These are phyloP conservation scores for Spergularia azorica DNA, from an alignment of 179 eudicot species.

Conservation along the genomic window DNA sequence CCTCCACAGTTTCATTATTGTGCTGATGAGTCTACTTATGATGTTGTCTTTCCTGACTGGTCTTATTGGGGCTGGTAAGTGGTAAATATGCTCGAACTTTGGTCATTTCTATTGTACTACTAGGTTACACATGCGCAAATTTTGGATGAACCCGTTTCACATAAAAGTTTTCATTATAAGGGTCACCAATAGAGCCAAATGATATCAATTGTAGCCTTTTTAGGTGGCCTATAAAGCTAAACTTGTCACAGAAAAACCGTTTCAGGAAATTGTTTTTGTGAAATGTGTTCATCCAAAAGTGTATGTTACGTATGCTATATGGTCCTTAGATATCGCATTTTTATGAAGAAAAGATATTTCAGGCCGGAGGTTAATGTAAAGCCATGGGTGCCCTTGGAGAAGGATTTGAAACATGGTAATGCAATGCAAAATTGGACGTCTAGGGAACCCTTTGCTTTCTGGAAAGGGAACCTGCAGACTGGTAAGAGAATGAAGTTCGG, in stretches of 20 bases:
- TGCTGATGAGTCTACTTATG: constrained; percentile 42
- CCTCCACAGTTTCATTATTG: constrained; percentile 63
- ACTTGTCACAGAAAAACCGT: no score
- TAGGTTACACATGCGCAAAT: no score
- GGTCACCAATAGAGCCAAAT: no score
- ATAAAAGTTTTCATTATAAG: no score
- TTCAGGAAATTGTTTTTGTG: no score
- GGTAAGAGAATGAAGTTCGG: constrained; percentile 34
- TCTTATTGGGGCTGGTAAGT: constrained; percentile 75
- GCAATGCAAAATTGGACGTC: constrained; percentile 38
- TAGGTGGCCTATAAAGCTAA: no score
- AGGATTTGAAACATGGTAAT: constrained; percentile 48
- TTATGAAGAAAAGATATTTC: neutral
- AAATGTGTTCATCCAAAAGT: no score
- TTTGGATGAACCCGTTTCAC: no score
- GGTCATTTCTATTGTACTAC: neutral
- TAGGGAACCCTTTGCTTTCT: constrained; percentile 54
- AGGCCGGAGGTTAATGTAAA: constrained; percentile 54
- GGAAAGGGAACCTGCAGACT: constrained; percentile 49
- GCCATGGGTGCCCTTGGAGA: constrained; percentile 50
- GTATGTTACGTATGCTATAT: no score
- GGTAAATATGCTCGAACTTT: neutral
- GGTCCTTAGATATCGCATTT: no score
- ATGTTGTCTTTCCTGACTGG: constrained; percentile 66
- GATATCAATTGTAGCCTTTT: no score